These are phyloP conservation scores for Cyberlindnera saturnus DNA, from an alignment of 805 yeast genomes.

Conservation along the genomic window DNA sequence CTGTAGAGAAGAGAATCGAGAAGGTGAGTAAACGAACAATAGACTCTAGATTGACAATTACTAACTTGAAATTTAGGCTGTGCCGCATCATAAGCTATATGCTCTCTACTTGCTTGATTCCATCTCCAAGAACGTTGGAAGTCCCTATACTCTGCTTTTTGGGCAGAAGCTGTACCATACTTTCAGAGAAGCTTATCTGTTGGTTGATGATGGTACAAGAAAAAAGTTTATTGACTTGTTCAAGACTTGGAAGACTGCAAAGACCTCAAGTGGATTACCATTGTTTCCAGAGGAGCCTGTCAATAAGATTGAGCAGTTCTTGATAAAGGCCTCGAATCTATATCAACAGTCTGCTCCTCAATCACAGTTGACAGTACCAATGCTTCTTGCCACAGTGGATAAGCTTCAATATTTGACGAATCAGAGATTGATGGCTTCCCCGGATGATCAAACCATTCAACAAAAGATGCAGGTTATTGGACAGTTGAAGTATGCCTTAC, in stretches of 20 bases:
- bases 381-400: constrained; percentile 30
- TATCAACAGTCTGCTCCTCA: constrained; percentile 23
- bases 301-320: constrained; percentile 65
- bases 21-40: constrained; percentile 32
- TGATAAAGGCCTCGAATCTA: constrained; percentile 52
- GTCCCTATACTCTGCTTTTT: constrained; percentile 79
- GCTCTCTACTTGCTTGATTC: constrained; percentile 85
- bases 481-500: constrained; percentile 30
- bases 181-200: constrained; percentile 71
- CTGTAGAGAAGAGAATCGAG: constrained; percentile 67
- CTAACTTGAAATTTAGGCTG: constrained; percentile 32
- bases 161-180: constrained; percentile 63
- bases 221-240: constrained; percentile 69
- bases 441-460: constrained; percentile 24
- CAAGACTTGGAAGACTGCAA: constrained; percentile 80
- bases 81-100: constrained; percentile 80
- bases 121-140: constrained; percentile 83
- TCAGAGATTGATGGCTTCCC: constrained; percentile 26
- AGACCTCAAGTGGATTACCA: constrained; percentile 54
- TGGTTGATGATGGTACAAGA: constrained; percentile 72
- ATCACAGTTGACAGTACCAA: constrained; percentile 18
- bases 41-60: constrained; percentile 7
- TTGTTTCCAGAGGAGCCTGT: constrained; percentile 69
- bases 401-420: constrained; percentile 28
- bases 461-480: constrained; percentile 28